phyloP scores from a whole-genome alignment of 1,139 yeast genomes.

The Zygosaccharomyces pseudobailii region DNA sequence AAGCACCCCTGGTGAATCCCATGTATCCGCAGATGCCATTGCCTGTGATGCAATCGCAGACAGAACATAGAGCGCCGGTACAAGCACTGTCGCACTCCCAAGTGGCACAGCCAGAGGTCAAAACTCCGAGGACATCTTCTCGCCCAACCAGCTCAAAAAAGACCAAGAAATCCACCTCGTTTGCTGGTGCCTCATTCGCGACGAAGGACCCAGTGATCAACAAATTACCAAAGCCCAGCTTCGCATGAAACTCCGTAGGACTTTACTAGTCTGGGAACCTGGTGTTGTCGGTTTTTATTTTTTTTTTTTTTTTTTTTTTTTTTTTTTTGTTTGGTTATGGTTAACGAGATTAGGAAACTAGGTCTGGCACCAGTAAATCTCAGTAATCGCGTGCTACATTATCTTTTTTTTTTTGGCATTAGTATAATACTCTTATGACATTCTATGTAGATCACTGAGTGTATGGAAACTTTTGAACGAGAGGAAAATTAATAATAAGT shows the following conservation, averaged over 20 bases:
- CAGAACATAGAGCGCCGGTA: too few relatives aligned
- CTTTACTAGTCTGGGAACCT: constrained; percentile 1
- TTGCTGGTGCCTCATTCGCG: constrained; percentile 36
- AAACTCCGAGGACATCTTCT: not conserved
- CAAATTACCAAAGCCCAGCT: constrained; percentile 29
- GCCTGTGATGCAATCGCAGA: constrained; percentile 8
- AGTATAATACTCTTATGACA: not conserved
- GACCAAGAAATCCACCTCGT: constrained; percentile 12
- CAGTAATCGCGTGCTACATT: not conserved
- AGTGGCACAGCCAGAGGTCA: not conserved
- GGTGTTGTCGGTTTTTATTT: too few relatives aligned
- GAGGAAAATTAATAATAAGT: not conserved
- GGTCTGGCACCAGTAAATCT: constrained; percentile 1
- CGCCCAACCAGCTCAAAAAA: constrained; percentile 3
- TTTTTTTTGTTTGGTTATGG: not conserved
- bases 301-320: too few relatives aligned
- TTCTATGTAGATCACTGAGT: constrained; percentile 1
- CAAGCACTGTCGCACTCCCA: too few relatives aligned
- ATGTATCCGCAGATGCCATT: constrained; percentile 13
- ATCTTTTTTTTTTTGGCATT: not conserved
- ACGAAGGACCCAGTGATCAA: constrained; percentile 29
- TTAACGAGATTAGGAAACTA: not conserved
- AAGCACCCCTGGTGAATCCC: constrained; percentile 11
- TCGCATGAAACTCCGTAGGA: constrained; percentile 15
- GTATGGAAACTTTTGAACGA: not conserved